Base-by-base conservation (phyloP, 2,329 filamentous ascomycete genomes). In the Alternaria triticina region DNA sequence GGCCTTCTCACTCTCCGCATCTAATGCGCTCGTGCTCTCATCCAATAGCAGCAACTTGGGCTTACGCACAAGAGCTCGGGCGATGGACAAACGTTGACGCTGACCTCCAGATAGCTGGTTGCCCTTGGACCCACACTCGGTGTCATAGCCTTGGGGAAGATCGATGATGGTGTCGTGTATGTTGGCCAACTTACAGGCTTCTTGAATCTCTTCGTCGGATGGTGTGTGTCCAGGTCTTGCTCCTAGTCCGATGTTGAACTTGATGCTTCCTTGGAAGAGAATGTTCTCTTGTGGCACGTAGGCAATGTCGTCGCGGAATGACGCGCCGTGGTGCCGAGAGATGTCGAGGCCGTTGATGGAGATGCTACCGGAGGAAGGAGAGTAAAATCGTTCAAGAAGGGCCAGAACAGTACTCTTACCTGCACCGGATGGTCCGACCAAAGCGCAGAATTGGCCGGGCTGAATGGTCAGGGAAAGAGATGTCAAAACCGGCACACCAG, bases 131-230 rank as follows among this genome's bases (percentile, higher is more conserved):
- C 81, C 81, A 61, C 77, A 80, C n/a, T 77, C 76, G 0, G 90
- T 92, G 12, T 90, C 80, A 72, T 92, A 92, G 0, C 89, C 89
- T 13, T 90, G 80, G 0, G 89, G 89, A 15, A 93, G 80, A 1
- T 83, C 79, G 60, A 82, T 80, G 68, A 93, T 90, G 23, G 86
- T 88, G 25, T 92, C 88, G 77, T 92, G 89, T 65, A 93, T 91
- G 72, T 91, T 90, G 36, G 90, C 90, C 15, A 90, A 79, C 60
- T 85, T 85, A 73, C 90, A 92, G 0, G 90, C 90, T 57, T 87
- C 86, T 66, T 89, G 84, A 49, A 92, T 88, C 50, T 91, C 89
- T 9, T 82, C 85, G 47, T 88, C 81, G 1, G 84, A 86, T 2
- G 86, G 86, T 33, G 86, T 83, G 44, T 85, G 81, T 12, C 83